These are phyloP conservation scores for Yamadazyma buinensis DNA, from an alignment of 1,139 yeast species.

Conservation along the genomic window DNA sequence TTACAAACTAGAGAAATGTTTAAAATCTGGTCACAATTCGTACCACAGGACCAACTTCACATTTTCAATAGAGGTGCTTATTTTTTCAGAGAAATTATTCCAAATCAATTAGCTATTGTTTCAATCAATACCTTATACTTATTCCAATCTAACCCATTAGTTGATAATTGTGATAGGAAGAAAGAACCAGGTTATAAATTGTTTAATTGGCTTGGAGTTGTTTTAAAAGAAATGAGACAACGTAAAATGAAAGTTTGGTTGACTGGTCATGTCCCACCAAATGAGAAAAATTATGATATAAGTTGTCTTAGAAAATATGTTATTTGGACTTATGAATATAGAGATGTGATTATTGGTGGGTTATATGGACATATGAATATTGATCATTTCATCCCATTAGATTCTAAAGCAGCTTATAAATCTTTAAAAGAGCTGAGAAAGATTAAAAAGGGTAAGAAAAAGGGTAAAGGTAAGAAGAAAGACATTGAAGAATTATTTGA, in stretches of 20 bases:
- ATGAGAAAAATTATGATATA: constrained; percentile 68
- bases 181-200: constrained; percentile 78
- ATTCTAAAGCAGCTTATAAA: constrained; percentile 63
- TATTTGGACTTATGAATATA: constrained; percentile 74
- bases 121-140: constrained; percentile 76
- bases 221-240: constrained; percentile 67
- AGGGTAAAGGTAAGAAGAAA: not conserved
- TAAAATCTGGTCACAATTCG: constrained; percentile 65
- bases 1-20: constrained; percentile 74
- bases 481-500: not conserved
- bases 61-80: constrained; percentile 73
- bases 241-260: constrained; percentile 83
- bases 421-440: constrained; percentile 30
- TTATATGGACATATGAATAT: constrained; percentile 86
- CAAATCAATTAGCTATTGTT: constrained; percentile 69
- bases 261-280: constrained; percentile 86
- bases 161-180: constrained; percentile 68
- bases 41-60: constrained; percentile 78
- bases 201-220: constrained; percentile 74
- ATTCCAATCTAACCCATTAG: constrained; percentile 74
- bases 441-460: constrained; percentile 11
- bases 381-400: constrained; percentile 79
- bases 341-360: constrained; percentile 81
- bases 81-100: constrained; percentile 71
- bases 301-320: constrained; percentile 71